Conservation (phyloP, 2,329 filamentous ascomycete genomes). For the Penicillium vulpinum region DNA sequence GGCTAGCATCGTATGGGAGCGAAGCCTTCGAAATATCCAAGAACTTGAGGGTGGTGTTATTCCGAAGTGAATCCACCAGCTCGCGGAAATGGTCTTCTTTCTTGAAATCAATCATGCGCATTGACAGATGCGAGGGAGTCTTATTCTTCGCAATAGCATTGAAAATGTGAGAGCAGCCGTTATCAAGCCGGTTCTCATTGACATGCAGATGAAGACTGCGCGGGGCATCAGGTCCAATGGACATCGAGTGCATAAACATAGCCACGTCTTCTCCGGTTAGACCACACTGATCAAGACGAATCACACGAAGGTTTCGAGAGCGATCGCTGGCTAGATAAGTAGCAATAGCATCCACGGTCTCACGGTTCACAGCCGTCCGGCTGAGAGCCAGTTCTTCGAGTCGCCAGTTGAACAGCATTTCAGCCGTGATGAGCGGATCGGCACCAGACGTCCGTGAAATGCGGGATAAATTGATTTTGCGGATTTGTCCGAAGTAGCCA, state of each 20-base stretch:
- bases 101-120: conserved; percentile 69
- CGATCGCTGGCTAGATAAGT: conserved; percentile 63
- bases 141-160: conserved; percentile 51
- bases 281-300: conserved; percentile 68
- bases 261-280: conserved; percentile 66
- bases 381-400: conserved; percentile 66
- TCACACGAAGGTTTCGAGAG: conserved; percentile 60
- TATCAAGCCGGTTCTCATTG: conserved; percentile 58
- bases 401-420: conserved; percentile 66
- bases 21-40: conserved; percentile 71
- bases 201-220: conserved; percentile 66
- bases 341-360: conserved; percentile 65
- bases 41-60: conserved; percentile 63
- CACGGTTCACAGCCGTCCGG: conserved; percentile 61
- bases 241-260: conserved; percentile 64
- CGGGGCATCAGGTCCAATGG: conserved; percentile 48
- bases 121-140: conserved; percentile 64
- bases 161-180: conserved; percentile 46
- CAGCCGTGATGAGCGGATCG: conserved; percentile 64
- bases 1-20: conserved; percentile 66
- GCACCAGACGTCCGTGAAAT: conserved; percentile 63
- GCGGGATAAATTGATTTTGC: conserved; percentile 66
- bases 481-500: conserved; percentile 65
- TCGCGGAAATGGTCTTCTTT: conserved; percentile 64
- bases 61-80: conserved; percentile 61